Evolutionary conservation across 768 basidiomycete genomes (phyloP), one percentile per base, ranked within the genome.

Genomic region (Mycena indigotica): DNA sequence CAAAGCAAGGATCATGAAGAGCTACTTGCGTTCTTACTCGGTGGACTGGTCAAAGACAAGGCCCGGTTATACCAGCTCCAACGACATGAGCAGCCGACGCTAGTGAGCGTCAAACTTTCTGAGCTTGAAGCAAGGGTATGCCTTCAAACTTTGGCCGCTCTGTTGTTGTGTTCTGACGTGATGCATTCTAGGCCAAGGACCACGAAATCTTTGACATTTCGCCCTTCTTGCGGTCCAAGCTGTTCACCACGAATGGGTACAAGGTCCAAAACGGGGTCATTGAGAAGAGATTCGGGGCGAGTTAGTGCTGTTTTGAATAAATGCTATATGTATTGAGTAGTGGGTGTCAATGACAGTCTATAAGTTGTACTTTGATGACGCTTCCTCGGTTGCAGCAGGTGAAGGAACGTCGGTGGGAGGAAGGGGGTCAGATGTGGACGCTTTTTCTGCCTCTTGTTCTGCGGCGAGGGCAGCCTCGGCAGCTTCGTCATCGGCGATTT

Each of bases 1-100:
- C 93, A 95, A 68, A 91, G 94, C 12, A 88, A 89, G 57, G 97
- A 99, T 67, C 91, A 97, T 73, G 97, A 98, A 69, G 97, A 99
- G 70, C 74, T 99, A 57, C 81, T 98, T 30, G 84, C 94, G 1
- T 99, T 97, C 84, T 77, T 98, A 64, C 87, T 99, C 29, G 97
- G 97, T 28, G 88, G 93, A 56, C 77, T 98, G 46, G 80, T 98
- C 71, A 98, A 98, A 73, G 94, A 97, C 66, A 91, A 89, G 69
- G 93, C 89, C 8, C 86, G 95, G 28, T 82, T 91, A 68, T 79
- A 94, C 67, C 89, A 94, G 70, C 75, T 89, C 59, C 89, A 89
- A 66, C 81, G 82, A 55, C 84, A 87, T 50, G 82, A 87, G 58
- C 88, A 93, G 62, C 95, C 95, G 0, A 86, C 88, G 26, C 72